Conservation (phyloP, 768 basidiomycete genomes). For the Leccinum subgranulosum region DNA sequence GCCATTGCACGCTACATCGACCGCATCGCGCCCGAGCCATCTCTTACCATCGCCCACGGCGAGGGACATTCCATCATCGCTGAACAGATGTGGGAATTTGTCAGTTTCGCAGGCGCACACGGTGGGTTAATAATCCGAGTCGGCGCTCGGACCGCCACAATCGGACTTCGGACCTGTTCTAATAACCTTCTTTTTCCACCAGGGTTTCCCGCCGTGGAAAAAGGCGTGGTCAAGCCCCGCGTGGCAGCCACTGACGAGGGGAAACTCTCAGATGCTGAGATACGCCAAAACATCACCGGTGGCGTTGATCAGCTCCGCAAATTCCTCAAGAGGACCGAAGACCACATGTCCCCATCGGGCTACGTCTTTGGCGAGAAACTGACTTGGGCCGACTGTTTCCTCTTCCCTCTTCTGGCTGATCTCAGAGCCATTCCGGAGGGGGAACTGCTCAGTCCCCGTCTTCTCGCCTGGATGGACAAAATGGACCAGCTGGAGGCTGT, state of each 20-base stretch:
- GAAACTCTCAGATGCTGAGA: constrained; percentile 17
- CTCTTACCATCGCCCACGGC: constrained; percentile 18
- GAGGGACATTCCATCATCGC: constrained; percentile 20
- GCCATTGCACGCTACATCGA: constrained; percentile 31
- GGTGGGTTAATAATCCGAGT: constrained; percentile 17
- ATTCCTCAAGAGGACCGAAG: constrained; percentile 20
- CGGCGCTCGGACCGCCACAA: not conserved
- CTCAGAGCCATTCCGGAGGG: constrained; percentile 26
- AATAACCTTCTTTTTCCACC: not conserved
- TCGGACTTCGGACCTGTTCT: not conserved
- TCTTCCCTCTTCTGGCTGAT: constrained; percentile 31
- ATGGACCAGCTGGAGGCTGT: constrained; percentile 28
- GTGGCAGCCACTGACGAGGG: constrained; percentile 26
- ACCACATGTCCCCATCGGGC: constrained; percentile 25
- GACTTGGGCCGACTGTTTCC: constrained; percentile 34
- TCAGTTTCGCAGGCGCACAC: constrained; percentile 21
- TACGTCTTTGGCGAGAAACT: constrained; percentile 28
- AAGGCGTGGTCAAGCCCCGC: constrained; percentile 32
- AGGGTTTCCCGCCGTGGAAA: constrained; percentile 31
- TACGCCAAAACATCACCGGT: constrained; percentile 15
- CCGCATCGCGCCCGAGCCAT: constrained; percentile 28
- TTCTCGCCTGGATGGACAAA: constrained; percentile 22
- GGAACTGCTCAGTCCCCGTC: constrained; percentile 21
- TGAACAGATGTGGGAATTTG: constrained; percentile 35
- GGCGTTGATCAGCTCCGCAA: constrained; percentile 17